A percentile compares a stretch with the other conserved stretches of the same genome.
Conservation (phyloP, 192 early-diverging fungal species). For the Chytriomyces sp. region DNA sequence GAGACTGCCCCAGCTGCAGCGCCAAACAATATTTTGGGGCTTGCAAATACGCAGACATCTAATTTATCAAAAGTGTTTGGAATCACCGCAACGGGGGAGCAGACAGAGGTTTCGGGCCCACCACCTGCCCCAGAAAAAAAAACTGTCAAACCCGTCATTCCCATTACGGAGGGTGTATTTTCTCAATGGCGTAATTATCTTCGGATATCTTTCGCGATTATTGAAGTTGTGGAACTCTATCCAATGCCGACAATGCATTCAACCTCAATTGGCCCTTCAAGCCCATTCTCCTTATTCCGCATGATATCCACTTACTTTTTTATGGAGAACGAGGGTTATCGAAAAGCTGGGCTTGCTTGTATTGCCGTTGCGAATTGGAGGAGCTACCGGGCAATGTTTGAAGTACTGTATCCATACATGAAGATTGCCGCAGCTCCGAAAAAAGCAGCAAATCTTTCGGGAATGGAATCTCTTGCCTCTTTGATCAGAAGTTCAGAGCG, state of each 20-base stretch:
- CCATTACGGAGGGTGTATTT: constrained; percentile 60
- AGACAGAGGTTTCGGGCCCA: neutral
- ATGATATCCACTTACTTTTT: constrained; percentile 69
- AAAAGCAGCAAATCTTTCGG: constrained; percentile 29
- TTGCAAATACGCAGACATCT: constrained; percentile 2
- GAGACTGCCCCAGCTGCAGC: constrained; percentile 30
- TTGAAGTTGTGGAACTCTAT: constrained; percentile 47
- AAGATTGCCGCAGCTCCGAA: constrained; percentile 37
- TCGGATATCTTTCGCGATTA: constrained; percentile 72
- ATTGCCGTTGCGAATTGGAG: constrained; percentile 69
- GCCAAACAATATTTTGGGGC: constrained; percentile 4
- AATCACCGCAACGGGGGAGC: neutral
- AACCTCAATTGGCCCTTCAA: neutral
- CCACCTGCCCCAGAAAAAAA: constrained; percentile 4
- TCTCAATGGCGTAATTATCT: constrained; percentile 79
- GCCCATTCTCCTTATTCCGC: constrained; percentile 60
- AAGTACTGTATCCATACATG: constrained; percentile 69
- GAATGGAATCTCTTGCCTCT: neutral
- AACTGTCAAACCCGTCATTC: neutral
- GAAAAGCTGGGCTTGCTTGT: constrained; percentile 69
- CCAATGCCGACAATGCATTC: neutral
- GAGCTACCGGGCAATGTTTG: constrained; percentile 71
- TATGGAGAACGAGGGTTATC: constrained; percentile 68
- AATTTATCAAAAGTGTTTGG: constrained; percentile 32
- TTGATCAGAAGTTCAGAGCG: constrained; percentile 65